phyloP scores from a whole-genome alignment of 306 rosid species.

The Lotus japonicus region DNA sequence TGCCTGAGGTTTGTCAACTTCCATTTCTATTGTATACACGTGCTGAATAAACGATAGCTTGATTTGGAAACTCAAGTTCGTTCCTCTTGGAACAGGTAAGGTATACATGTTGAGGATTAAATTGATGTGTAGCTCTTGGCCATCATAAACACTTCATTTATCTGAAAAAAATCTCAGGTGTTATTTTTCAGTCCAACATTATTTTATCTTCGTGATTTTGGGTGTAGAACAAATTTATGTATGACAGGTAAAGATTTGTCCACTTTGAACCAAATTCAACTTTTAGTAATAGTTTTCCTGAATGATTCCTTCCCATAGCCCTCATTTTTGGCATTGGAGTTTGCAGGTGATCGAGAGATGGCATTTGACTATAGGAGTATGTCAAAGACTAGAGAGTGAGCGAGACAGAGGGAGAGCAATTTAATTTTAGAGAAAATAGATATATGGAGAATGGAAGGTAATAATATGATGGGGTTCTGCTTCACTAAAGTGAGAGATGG shows the following conservation, averaged over 20 bases:
- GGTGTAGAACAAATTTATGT: too few relatives aligned
- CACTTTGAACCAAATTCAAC: neutral
- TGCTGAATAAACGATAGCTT: neutral
- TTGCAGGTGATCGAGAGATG: neutral
- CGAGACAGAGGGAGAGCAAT: too few relatives aligned
- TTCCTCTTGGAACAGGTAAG: neutral
- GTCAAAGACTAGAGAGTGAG: neutral
- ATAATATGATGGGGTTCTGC: too few relatives aligned
- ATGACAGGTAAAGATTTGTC: too few relatives aligned
- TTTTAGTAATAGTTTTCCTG: neutral
- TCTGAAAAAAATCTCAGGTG: neutral
- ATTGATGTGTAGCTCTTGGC: neutral
- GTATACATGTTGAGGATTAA: neutral
- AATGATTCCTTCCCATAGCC: neutral
- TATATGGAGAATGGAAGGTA: neutral
- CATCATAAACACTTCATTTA: neutral
- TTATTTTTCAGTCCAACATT: neutral
- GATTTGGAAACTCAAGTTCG: neutral
- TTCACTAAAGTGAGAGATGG: too few relatives aligned
- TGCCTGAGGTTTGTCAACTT: constrained; percentile 2
- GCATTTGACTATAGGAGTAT: neutral
- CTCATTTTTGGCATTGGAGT: neutral
- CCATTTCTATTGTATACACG: neutral
- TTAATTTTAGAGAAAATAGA: neutral
- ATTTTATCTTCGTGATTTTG: too few relatives aligned